Evolutionary conservation across 371 early-diverging fungal species (phyloP).

Genomic region (Mortierella sp.): DNA sequence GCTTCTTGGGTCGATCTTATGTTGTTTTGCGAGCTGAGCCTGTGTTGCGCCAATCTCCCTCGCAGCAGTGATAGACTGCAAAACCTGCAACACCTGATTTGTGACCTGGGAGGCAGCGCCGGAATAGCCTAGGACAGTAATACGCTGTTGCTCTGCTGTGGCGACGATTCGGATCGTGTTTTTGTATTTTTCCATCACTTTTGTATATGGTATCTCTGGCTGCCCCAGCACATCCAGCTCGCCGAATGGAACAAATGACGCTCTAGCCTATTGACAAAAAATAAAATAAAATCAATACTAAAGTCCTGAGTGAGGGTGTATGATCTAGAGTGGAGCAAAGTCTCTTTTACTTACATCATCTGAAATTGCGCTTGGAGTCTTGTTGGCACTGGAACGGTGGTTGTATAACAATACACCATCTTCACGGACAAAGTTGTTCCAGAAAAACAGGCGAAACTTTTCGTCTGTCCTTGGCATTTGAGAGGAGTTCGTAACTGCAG

Average conservation of each 20-base stretch:
- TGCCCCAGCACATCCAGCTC: conserved; percentile 6
- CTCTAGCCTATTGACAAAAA: conserved; percentile 24
- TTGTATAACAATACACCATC: conserved; percentile 29
- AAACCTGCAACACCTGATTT: conserved; percentile 27
- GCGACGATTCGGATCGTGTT: conserved; percentile 39
- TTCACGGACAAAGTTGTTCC: conserved; percentile 47
- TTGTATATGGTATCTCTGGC: conserved; percentile 13
- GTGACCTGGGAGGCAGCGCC: conserved; percentile 17
- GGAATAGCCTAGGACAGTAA: conserved; percentile 32
- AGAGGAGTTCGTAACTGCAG: not conserved
- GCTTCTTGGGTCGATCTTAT: conserved; percentile 70
- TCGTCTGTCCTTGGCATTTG: conserved; percentile 23
- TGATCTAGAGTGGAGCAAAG: not conserved
- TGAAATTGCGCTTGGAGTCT: not conserved
- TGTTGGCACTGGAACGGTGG: not conserved
- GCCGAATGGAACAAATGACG: conserved; percentile 24
- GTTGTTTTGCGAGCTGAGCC: conserved; percentile 59
- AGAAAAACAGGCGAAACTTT: conserved; percentile 41
- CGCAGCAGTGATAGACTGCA: conserved; percentile 58
- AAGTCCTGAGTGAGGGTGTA: too few species aligned
- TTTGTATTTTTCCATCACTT: conserved; percentile 16
- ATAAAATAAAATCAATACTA: not conserved
- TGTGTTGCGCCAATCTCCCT: conserved; percentile 71
- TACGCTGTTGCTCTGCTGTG: conserved; percentile 22
- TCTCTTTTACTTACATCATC: conserved; percentile 12